A percentile compares a stretch with the other conserved stretches of the same genome.
Conservation (phyloP, 352 stramenopile species). For the Stramenopiles sp. region DNA sequence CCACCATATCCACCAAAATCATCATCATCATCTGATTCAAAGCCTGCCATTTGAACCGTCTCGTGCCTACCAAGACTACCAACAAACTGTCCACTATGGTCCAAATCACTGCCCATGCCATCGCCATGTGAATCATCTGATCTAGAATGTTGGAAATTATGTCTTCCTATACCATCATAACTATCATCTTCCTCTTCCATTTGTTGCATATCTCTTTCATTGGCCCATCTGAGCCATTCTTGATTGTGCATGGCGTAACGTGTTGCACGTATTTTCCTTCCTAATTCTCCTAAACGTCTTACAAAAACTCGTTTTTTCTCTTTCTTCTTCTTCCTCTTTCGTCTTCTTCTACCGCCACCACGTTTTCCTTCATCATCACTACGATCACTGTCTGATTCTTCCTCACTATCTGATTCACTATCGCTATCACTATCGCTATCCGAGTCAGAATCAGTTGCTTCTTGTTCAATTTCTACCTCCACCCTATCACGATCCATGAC, state of each 20-base stretch:
- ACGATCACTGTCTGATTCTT: background rate
- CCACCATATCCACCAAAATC: constrained; percentile 3
- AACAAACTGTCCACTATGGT: background rate
- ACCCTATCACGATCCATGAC: constrained; percentile 42
- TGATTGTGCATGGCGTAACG: constrained; percentile 60
- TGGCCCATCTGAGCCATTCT: constrained; percentile 25
- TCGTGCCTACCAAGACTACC: constrained; percentile 2
- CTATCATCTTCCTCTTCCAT: background rate
- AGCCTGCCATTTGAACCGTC: background rate
- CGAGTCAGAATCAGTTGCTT: background rate
- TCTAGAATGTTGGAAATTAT: background rate
- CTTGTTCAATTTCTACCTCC: background rate
- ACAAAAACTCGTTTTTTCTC: constrained; percentile 13
- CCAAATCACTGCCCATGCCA: background rate
- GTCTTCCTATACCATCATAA: background rate
- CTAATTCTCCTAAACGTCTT: constrained; percentile 34
- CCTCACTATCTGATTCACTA: background rate
- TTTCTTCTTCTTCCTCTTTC: constrained; percentile 23
- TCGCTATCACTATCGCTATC: background rate
- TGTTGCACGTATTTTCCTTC: constrained; percentile 44
- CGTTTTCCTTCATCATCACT: background rate
- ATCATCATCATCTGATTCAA: background rate
- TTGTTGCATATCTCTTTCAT: background rate
- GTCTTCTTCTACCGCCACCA: background rate
- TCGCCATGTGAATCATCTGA: background rate